Percentiles rank a stretch among this genome's conserved stretches.
These are phyloP conservation scores for Kwoniella europaea DNA, from an alignment of 768 basidiomycete genomes.

Conservation along the genomic window DNA sequence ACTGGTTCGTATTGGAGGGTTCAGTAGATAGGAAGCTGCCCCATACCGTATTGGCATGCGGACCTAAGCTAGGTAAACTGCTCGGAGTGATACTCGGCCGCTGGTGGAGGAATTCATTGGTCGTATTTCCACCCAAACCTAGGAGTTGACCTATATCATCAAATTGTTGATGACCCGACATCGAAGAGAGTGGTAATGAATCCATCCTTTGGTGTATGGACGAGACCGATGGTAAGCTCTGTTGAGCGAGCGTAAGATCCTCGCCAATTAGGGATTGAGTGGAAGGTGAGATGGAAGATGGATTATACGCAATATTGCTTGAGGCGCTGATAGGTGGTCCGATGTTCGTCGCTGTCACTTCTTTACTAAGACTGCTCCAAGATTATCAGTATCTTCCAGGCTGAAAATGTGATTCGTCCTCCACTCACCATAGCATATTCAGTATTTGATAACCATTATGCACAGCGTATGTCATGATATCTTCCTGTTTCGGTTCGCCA, in stretches of 20 bases:
- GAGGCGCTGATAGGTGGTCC: background rate
- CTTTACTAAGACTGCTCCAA: slow-evolving; percentile 8
- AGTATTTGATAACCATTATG: slow-evolving; percentile 26
- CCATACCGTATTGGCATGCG: slow-evolving; percentile 3
- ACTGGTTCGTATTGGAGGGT: background rate
- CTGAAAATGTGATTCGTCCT: background rate
- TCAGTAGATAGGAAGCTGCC: slow-evolving; percentile 11
- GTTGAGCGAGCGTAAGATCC: background rate
- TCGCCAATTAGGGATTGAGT: background rate
- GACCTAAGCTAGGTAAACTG: background rate
- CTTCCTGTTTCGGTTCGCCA: slow-evolving; percentile 16
- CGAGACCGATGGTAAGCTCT: background rate
- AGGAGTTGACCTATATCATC: slow-evolving; percentile 12
- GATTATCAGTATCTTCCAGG: background rate
- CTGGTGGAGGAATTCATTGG: background rate
- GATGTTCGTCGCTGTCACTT: background rate
- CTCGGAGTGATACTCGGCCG: background rate
- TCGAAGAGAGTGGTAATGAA: background rate
- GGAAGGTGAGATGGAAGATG: background rate
- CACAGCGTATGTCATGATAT: slow-evolving; percentile 14
- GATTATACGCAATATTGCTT: background rate
- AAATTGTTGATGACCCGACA: background rate
- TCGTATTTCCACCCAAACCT: background rate
- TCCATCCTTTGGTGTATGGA: background rate
- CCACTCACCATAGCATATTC: slow-evolving; percentile 25